phyloP scores from a whole-genome alignment of 2,329 filamentous ascomycete genomes.

The Curvularia hawaiiensis region DNA sequence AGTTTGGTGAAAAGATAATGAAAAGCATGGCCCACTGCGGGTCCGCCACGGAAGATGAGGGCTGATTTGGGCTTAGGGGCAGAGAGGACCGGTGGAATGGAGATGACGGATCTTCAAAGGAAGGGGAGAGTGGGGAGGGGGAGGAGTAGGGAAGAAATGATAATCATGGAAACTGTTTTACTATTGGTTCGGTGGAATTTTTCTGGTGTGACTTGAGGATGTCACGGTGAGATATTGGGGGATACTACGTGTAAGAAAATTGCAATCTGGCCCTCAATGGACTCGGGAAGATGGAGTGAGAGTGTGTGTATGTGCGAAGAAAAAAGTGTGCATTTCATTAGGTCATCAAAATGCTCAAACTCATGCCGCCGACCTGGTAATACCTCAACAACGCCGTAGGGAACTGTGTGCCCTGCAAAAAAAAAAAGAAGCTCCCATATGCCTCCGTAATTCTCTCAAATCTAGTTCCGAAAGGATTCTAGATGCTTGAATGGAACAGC shows the following conservation, averaged over 20 bases:
- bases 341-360: constrained; percentile 2
- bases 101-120: neutral
- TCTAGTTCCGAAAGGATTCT: constrained; percentile 1
- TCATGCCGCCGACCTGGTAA: neutral
- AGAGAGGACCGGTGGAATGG: neutral
- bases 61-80: neutral
- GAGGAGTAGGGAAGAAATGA: neutral
- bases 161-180: neutral
- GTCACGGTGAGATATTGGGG: neutral
- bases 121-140: neutral
- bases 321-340: constrained; percentile 4
- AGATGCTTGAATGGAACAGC: constrained; percentile 4
- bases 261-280: neutral
- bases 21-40: neutral
- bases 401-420: neutral
- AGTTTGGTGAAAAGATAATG: no score
- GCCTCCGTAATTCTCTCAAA: constrained; percentile 8
- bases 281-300: no score
- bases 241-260: no score
- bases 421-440: constrained; percentile 19
- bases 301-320: no score
- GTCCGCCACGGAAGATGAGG: neutral
- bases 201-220: neutral
- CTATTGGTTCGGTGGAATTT: neutral
- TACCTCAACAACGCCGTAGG: neutral